A percentile compares a stretch with the other conserved stretches of the same genome.
Evolutionary conservation across 495 filamentous ascomycete genomes (phyloP).

Genomic region (Xylaria scruposa): DNA sequence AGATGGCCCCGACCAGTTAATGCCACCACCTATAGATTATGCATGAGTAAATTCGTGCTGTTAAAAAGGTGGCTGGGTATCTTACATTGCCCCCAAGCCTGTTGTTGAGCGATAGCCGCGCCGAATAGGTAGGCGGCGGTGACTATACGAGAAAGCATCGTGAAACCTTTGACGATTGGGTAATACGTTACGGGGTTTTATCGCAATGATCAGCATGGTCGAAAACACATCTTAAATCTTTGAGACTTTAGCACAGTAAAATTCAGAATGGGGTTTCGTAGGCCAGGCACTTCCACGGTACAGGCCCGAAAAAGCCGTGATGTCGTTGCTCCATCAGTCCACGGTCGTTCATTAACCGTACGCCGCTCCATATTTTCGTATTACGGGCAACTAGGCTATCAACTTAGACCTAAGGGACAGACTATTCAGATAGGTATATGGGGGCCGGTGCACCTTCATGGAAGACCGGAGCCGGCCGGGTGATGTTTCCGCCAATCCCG

Average conservation of each 20-base stretch:
- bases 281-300: neutral
- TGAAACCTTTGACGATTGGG: neutral
- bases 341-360: neutral
- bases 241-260: neutral
- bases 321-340: neutral
- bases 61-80: neutral
- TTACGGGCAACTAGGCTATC: neutral
- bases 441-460: neutral
- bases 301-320: slow-evolving; percentile 15
- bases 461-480: neutral
- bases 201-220: neutral
- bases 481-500: slow-evolving; percentile 23
- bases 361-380: neutral
- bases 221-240: neutral
- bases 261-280: neutral
- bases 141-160: slow-evolving; percentile 16
- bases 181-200: neutral
- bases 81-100: slow-evolving; percentile 27
- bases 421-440: neutral
- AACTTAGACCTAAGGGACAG: neutral
- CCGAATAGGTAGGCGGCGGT: slow-evolving; percentile 4
- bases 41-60: neutral
- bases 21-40: slow-evolving; percentile 22
- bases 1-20: slow-evolving; percentile 3
- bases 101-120: slow-evolving; percentile 16